A percentile compares a stretch with the other conserved stretches of the same genome.
Evolutionary conservation across 768 basidiomycete genomes (phyloP).

Genomic region (Hericium rajendrae): DNA sequence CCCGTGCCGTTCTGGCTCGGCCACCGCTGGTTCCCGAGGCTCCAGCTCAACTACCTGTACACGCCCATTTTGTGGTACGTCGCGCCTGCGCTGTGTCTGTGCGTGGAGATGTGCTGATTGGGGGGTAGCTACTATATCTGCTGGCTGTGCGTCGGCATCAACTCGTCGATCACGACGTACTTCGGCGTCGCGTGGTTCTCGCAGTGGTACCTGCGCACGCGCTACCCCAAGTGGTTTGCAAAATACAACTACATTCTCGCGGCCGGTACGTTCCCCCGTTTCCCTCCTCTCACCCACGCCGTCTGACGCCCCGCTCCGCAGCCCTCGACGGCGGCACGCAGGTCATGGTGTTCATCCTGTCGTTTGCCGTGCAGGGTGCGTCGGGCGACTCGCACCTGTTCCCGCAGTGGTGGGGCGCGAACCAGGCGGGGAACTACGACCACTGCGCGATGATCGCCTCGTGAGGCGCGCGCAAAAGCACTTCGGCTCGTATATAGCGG

Average conservation of each 20-base stretch:
- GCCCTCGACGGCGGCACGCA: conserved; percentile 31
- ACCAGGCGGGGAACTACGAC: conserved; percentile 36
- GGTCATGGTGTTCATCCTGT: conserved; percentile 33
- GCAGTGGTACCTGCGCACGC: conserved; percentile 37
- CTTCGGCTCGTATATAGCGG: too few relatives aligned
- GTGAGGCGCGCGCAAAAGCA: background rate
- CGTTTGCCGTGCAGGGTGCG: conserved; percentile 33
- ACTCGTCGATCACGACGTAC: conserved; percentile 35
- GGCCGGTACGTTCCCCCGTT: conserved; percentile 15
- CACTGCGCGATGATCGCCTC: conserved; percentile 7
- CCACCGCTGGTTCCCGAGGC: conserved; percentile 34
- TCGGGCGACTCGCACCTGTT: conserved; percentile 38
- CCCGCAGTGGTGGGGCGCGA: conserved; percentile 48
- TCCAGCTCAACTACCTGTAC: conserved; percentile 36
- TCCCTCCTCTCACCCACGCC: background rate
- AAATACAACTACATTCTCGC: conserved; percentile 29
- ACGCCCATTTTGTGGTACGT: conserved; percentile 35
- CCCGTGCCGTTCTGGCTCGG: conserved; percentile 46
- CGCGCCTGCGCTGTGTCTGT: conserved; percentile 2
- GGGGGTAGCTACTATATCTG: conserved; percentile 34
- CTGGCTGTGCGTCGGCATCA: conserved; percentile 41
- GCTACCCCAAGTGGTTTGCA: conserved; percentile 37
- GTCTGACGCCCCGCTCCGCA: conserved; percentile 2
- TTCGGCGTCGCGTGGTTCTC: conserved; percentile 36
- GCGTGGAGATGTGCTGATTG: background rate